These are phyloP conservation scores for Pichia paraexigua DNA, from an alignment of 805 yeast species.

Conservation along the genomic window DNA sequence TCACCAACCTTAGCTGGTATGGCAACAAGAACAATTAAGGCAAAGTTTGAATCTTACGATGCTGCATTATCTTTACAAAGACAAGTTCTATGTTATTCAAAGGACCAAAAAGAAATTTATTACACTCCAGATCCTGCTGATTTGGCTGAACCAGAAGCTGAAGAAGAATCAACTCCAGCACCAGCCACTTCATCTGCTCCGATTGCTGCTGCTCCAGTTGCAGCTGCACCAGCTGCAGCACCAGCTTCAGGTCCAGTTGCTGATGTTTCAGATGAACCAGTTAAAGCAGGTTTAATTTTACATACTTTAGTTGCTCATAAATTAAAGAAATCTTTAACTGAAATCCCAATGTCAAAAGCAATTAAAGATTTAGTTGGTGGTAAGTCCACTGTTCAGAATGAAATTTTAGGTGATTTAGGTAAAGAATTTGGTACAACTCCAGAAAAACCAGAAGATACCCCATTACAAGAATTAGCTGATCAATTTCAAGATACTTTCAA, in stretches of 20 bases:
- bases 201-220: slow-evolving; percentile 52
- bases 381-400: slow-evolving; percentile 97
- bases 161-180: slow-evolving; percentile 22
- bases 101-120: slow-evolving; percentile 93
- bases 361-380: slow-evolving; percentile 97
- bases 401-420: slow-evolving; percentile 96
- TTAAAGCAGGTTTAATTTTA: slow-evolving; percentile 70
- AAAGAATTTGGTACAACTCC: slow-evolving; percentile 98
- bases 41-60: slow-evolving; percentile 95
- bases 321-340: slow-evolving; percentile 82
- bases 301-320: slow-evolving; percentile 93
- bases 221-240: slow-evolving; percentile 52
- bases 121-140: slow-evolving; percentile 80
- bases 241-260: slow-evolving; percentile 77
- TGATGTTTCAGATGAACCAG: slow-evolving; percentile 83
- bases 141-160: slow-evolving; percentile 29
- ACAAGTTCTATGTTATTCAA: slow-evolving; percentile 91
- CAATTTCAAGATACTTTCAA: slow-evolving; percentile 84
- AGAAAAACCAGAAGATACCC: slow-evolving; percentile 98
- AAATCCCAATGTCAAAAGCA: slow-evolving; percentile 82
- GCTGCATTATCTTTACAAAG: slow-evolving; percentile 92
- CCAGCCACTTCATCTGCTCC: slow-evolving; percentile 47
- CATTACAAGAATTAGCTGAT: slow-evolving; percentile 91
- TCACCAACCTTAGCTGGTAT: slow-evolving; percentile 98
- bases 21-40: slow-evolving; percentile 94